phyloP scores from a whole-genome alignment of 306 rosid genomes.

The Vigna nakashimae region DNA sequence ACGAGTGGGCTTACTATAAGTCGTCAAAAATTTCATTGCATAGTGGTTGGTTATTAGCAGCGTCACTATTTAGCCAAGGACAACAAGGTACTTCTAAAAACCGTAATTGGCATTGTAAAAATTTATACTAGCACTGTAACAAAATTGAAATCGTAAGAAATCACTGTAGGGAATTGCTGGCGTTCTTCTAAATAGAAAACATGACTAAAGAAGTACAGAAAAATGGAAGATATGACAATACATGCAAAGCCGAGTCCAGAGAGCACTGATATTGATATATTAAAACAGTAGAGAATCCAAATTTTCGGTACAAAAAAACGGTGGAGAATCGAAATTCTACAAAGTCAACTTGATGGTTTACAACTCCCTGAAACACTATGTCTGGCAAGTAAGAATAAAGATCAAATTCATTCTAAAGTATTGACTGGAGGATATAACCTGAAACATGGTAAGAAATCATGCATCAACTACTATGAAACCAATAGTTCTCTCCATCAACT shows the following conservation, averaged over 20 bases:
- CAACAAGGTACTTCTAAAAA: background rate
- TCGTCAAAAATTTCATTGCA: background rate
- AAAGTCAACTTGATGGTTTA: background rate
- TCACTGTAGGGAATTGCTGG: background rate
- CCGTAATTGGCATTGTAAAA: background rate
- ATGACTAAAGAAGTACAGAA: background rate
- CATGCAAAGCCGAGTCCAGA: background rate
- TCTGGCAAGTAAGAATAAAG: slow-evolving; percentile 10
- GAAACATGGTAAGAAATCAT: slow-evolving; percentile 10
- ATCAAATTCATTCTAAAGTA: slow-evolving; percentile 33
- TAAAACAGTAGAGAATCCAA: too few relatives aligned
- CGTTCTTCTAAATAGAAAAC: background rate
- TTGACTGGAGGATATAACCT: background rate
- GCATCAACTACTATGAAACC: slow-evolving; percentile 1
- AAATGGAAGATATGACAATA: slow-evolving; percentile 5
- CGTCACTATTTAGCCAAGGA: too few relatives aligned
- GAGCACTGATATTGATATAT: too few relatives aligned
- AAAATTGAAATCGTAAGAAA: background rate
- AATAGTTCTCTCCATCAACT: slow-evolving; percentile 23
- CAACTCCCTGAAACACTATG: slow-evolving; percentile 21
- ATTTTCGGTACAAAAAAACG: too few relatives aligned
- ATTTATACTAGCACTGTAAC: background rate
- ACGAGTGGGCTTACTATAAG: background rate
- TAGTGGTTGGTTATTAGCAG: background rate
- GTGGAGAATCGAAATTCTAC: too few relatives aligned